A percentile compares a stretch with the other conserved stretches of the same genome.
Evolutionary conservation across 495 filamentous ascomycete species (phyloP).

Genomic region (Arthonia radiata): DNA sequence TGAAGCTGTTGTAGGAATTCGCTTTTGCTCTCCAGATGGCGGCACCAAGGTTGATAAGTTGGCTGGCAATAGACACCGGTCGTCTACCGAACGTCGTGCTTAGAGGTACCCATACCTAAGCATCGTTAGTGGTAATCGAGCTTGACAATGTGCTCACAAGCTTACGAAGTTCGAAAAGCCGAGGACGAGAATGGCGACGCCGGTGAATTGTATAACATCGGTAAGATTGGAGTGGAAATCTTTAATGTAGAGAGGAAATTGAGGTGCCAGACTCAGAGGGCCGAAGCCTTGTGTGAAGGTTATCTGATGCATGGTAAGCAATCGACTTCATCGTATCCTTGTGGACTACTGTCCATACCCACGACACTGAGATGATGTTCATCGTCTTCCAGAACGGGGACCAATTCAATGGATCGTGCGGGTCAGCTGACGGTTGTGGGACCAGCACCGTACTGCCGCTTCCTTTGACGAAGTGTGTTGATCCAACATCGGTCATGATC

Average conservation of each 20-base stretch:
- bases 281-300: constrained; percentile 34
- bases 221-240: constrained; percentile 28
- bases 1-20: constrained; percentile 30
- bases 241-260: constrained; percentile 29
- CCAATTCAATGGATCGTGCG: constrained; percentile 40
- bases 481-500: constrained; percentile 30
- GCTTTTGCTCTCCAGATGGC: constrained; percentile 35
- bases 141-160: constrained; percentile 3
- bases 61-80: constrained; percentile 30
- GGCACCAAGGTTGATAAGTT: constrained; percentile 27
- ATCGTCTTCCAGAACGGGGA: constrained; percentile 16
- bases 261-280: constrained; percentile 30
- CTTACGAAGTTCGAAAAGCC: constrained; percentile 38
- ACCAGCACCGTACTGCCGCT: constrained; percentile 21
- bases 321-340: too few species aligned
- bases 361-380: constrained; percentile 17
- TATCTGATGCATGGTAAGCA: too few species aligned
- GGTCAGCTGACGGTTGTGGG: constrained; percentile 29
- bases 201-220: constrained; percentile 26
- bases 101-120: constrained; percentile 29
- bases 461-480: constrained; percentile 34
- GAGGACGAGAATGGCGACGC: constrained; percentile 34
- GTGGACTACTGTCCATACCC: too few species aligned
- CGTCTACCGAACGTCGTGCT: constrained; percentile 31
- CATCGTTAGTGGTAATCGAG: not conserved